phyloP scores from a whole-genome alignment of 108 stramenopile species.

The Tribonema minus region DNA sequence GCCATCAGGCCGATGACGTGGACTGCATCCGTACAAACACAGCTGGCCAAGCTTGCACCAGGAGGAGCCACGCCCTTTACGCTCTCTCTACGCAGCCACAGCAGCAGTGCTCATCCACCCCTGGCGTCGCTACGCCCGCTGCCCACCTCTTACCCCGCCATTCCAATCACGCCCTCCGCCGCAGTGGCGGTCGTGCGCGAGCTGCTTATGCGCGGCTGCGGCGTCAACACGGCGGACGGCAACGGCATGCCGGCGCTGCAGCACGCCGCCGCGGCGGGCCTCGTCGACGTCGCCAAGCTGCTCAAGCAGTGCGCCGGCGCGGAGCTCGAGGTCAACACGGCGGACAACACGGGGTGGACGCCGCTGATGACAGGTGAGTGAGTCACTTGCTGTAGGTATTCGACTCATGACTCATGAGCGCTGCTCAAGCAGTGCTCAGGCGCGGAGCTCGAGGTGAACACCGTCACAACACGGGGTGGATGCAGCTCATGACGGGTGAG shows the following conservation, averaged over 20 bases:
- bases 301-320: conserved; percentile 5
- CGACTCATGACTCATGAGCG: too few species aligned
- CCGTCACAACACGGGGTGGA: conserved; percentile 31
- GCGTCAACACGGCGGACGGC: conserved; percentile 23
- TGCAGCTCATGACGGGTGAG: conserved; percentile 34
- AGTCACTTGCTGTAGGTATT: too few species aligned
- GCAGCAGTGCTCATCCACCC: too few species aligned
- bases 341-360: conserved; percentile 34
- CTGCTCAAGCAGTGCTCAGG: conserved; percentile 4
- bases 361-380: too few species aligned
- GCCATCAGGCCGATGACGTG: too few species aligned
- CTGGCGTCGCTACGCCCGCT: too few species aligned
- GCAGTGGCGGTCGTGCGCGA: not conserved
- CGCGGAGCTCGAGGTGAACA: conserved; percentile 6
- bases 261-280: conserved; percentile 17
- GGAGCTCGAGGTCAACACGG: conserved; percentile 6
- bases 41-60: too few species aligned
- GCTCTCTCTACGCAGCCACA: too few species aligned
- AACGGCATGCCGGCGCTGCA: conserved; percentile 26
- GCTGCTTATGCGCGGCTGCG: conserved; percentile 26
- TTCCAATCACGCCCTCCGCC: not conserved
- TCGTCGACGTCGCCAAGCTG: conserved; percentile 6
- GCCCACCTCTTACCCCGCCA: too few species aligned
- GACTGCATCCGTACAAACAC: too few species aligned
- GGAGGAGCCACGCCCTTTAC: too few species aligned